Evolutionary conservation across 768 basidiomycete genomes (phyloP), one percentile per base, ranked within the genome.

Genomic region (Pulveroboletus sp.): DNA sequence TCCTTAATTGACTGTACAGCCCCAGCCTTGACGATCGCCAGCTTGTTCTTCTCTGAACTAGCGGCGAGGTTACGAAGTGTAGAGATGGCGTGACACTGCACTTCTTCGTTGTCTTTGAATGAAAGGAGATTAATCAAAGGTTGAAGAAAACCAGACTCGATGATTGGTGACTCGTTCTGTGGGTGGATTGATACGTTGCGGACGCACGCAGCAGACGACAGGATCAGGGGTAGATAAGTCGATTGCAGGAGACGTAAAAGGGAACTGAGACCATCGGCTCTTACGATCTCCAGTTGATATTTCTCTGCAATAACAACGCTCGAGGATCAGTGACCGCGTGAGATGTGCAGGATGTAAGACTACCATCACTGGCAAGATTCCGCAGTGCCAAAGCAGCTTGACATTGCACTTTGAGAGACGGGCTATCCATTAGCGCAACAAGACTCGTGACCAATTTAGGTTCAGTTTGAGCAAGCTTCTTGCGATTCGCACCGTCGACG

Each of bases 171-270:
- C 69, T 98, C 96, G 76, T 99, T 99, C 65, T 85, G 83, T 0
- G 96, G 96, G 68, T 98, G 96, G 51, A 98, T 99, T 7, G 95
- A 98, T 31, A 99, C 96, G 62, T 99, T 99, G 54, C 96, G 91
- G 41, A 98, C 95, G 65, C 96, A 99, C 0, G 96, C 96, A 39
- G 96, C 96, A 39, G 95, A 92, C 3, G 96, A 98, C 39, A 99
- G 83, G 60, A 99, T 98, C 56, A 98, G 84, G 18, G 96, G 96
- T 21, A 98, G 86, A 66, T 96, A 99, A 3, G 94, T 89, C 1
- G 95, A 98, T 66, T 94, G 92, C 27, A 99, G 77, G 28, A 99
- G 86, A 42, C 96, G 91, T 38, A 98, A 82, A 32, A 99, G 80
- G 6, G 95, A 86, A 46, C 86, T 81, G 15, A 99, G 79, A 40